Percentiles rank a stretch among this genome's conserved stretches.
These are phyloP conservation scores for Mycocentrospora acerina DNA, from an alignment of 2,329 filamentous ascomycete genomes.

Conservation along the genomic window DNA sequence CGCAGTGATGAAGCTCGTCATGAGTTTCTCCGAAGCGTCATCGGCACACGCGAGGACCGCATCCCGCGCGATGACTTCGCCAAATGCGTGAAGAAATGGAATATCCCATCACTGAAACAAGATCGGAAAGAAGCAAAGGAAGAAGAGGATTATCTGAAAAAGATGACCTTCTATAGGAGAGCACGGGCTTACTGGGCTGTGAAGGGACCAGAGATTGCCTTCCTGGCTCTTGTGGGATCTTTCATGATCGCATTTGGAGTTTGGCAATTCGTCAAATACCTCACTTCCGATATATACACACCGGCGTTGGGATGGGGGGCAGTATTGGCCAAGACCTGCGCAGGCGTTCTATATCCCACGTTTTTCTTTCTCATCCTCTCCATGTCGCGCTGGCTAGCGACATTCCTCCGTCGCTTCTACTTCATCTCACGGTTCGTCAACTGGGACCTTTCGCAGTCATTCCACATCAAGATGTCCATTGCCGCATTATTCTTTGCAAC, in stretches of 20 bases:
- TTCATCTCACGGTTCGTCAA: conserved; percentile 58
- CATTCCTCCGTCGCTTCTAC: conserved; percentile 54
- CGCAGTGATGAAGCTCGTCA: conserved; percentile 49
- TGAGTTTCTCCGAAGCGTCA: conserved; percentile 54
- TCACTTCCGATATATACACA: conserved; percentile 47
- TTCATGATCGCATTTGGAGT: conserved; percentile 55
- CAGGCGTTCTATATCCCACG: conserved; percentile 59
- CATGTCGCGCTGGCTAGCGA: conserved; percentile 60
- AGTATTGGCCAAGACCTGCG: conserved; percentile 57
- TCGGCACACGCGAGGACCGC: conserved; percentile 46
- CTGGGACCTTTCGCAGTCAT: conserved; percentile 58
- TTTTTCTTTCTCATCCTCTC: conserved; percentile 61
- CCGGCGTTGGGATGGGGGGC: conserved; percentile 59
- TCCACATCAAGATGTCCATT: conserved; percentile 58
- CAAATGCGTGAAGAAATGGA: conserved; percentile 48
- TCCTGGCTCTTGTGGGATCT: conserved; percentile 51
- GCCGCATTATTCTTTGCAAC: conserved; percentile 54
- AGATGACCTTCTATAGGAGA: conserved; percentile 49
- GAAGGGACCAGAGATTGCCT: conserved; percentile 54
- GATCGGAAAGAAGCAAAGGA: conserved; percentile 52
- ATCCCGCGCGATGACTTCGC: conserved; percentile 54
- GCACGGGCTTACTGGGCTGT: conserved; percentile 58
- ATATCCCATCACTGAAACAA: conserved; percentile 52
- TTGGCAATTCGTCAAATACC: conserved; percentile 59
- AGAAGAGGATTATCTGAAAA: conserved; percentile 50